These are phyloP conservation scores for Plasmodium gonderi DNA, from an alignment of 169 alveolate species.

Conservation along the genomic window DNA sequence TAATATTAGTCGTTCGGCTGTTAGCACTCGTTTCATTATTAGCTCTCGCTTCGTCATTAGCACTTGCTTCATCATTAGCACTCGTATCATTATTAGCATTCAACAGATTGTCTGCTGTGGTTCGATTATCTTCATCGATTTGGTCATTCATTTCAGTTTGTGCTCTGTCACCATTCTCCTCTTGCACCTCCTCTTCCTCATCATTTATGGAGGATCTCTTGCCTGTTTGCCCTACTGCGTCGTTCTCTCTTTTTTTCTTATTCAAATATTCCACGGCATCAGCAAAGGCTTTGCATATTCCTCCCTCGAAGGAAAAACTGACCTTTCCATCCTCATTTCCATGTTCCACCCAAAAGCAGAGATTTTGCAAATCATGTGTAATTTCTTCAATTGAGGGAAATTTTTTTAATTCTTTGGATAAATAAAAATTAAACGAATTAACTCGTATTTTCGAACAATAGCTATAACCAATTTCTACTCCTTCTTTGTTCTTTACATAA, in stretches of 20 bases:
- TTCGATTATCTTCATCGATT: no score
- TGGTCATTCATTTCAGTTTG: neutral
- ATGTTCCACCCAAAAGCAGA: conserved; percentile 15
- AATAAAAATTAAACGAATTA: conserved; percentile 27
- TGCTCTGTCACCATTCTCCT: neutral
- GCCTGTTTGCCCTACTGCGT: neutral
- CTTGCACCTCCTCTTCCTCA: neutral
- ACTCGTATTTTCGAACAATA: conserved; percentile 29
- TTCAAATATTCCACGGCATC: conserved; percentile 52
- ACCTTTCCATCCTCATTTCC: conserved; percentile 26
- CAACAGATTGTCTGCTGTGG: neutral
- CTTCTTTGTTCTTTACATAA: conserved; percentile 61
- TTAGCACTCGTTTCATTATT: neutral
- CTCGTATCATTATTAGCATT: neutral
- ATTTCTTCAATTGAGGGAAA: conserved; percentile 60
- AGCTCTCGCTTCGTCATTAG: neutral
- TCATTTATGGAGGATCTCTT: no score
- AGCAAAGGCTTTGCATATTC: conserved; percentile 32
- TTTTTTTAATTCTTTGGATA: conserved; percentile 36
- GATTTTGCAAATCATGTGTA: conserved; percentile 23
- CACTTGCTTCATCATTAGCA: neutral
- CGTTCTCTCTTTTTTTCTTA: conserved; percentile 23
- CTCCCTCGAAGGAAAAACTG: conserved; percentile 47
- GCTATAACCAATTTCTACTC: conserved; percentile 67
- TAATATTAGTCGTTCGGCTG: neutral